Percentiles rank a stretch among this genome's conserved stretches.
These are phyloP conservation scores for Podila epigama DNA, from an alignment of 192 early-diverging fungal genomes.

Conservation along the genomic window DNA sequence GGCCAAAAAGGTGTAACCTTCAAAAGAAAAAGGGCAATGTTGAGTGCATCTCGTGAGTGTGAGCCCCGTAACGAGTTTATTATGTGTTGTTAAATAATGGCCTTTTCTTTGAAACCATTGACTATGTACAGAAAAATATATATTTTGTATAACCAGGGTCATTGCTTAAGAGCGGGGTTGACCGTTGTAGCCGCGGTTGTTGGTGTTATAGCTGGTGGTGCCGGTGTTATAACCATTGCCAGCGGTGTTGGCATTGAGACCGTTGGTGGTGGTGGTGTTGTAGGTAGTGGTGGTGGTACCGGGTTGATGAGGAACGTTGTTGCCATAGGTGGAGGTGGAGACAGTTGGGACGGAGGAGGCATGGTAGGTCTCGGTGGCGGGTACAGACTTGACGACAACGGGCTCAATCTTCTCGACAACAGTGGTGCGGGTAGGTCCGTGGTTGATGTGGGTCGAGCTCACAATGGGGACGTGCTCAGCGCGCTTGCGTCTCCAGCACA, in stretches of 20 bases:
- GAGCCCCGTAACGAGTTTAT: no score
- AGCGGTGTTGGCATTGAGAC: not conserved
- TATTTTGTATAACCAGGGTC: no score
- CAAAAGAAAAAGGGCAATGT: no score
- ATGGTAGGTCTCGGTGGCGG: constrained; percentile 1
- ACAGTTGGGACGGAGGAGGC: not conserved
- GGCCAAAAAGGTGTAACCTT: not conserved
- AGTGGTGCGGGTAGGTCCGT: not conserved
- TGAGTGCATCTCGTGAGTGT: no score
- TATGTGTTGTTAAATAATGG: no score
- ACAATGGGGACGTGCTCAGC: not conserved
- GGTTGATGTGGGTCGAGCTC: not conserved
- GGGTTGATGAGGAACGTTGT: not conserved
- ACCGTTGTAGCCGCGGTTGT: constrained; percentile 12
- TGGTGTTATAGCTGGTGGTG: not conserved
- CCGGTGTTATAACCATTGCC: not conserved
- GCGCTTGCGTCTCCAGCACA: constrained; percentile 20
- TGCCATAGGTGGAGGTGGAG: not conserved
- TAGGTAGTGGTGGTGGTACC: not conserved
- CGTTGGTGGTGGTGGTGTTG: not conserved
- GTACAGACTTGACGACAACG: constrained; percentile 21
- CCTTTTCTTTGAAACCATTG: no score
- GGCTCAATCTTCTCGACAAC: constrained; percentile 35
- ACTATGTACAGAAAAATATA: no score
- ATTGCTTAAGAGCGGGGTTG: constrained; percentile 8